These are phyloP conservation scores for Termitomyces sp. DNA, from an alignment of 768 basidiomycete species.

Conservation along the genomic window DNA sequence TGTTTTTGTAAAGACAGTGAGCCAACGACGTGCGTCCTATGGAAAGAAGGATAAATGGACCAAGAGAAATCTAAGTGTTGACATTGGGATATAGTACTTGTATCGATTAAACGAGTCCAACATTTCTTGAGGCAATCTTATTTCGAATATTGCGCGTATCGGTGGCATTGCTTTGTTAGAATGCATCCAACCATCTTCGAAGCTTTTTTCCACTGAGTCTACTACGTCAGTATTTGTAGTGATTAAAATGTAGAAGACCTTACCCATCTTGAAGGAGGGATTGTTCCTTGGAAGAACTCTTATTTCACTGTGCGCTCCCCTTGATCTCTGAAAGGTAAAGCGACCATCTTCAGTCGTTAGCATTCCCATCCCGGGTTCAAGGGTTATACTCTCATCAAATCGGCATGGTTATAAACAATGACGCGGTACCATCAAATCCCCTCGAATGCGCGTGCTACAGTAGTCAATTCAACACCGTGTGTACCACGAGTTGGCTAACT, in stretches of 20 bases:
- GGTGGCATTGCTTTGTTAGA: slow-evolving; percentile 14
- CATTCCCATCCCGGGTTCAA: background rate
- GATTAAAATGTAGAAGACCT: slow-evolving; percentile 11
- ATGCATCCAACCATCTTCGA: slow-evolving; percentile 17
- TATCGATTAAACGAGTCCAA: slow-evolving; percentile 12
- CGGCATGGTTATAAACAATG: background rate
- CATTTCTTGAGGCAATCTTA: slow-evolving; percentile 10
- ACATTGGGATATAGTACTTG: slow-evolving; percentile 5
- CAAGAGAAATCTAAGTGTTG: background rate
- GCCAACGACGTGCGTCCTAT: slow-evolving; percentile 24
- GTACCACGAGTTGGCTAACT: background rate
- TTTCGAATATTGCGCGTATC: slow-evolving; percentile 14
- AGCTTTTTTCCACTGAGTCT: slow-evolving; percentile 13
- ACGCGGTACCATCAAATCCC: background rate
- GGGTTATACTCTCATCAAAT: background rate
- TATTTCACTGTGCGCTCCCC: slow-evolving; percentile 38
- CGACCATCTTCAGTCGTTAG: slow-evolving; percentile 11
- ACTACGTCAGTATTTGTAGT: background rate
- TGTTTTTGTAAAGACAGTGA: slow-evolving; percentile 17
- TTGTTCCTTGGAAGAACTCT: slow-evolving; percentile 29
- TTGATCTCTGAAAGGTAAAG: slow-evolving; percentile 36
- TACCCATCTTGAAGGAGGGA: slow-evolving; percentile 34
- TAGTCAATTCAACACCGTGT: background rate
- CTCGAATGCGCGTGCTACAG: background rate
- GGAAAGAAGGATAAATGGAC: background rate